Evolutionary conservation across 345 rosid species (phyloP).

Genomic region (Corymbia maculata): DNA sequence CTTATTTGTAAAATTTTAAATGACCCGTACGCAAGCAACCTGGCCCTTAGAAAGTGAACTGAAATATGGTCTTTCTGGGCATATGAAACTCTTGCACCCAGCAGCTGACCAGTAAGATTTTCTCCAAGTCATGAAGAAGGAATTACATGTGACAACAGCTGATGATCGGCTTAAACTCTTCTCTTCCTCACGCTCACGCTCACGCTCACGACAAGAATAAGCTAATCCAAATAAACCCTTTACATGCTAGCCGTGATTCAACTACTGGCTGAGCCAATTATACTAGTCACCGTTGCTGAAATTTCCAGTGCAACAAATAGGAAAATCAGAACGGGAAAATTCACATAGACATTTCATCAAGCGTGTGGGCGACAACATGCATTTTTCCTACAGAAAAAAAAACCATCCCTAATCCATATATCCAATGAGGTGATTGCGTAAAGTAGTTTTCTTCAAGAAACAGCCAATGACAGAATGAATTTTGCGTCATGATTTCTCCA

Average conservation of each 20-base stretch:
- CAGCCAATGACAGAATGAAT: background rate
- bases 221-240: background rate
- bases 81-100: background rate
- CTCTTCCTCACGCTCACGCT: background rate
- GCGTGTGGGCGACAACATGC: background rate
- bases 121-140: background rate
- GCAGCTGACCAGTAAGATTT: background rate
- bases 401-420: no score
- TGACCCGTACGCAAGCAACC: background rate
- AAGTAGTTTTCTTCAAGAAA: background rate
- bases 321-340: background rate
- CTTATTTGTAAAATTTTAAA: no score
- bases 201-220: background rate
- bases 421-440: background rate
- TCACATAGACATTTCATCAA: background rate
- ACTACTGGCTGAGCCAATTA: no score
- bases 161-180: background rate
- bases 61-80: background rate
- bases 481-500: no score
- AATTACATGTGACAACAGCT: background rate
- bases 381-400: no score
- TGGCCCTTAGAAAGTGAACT: no score
- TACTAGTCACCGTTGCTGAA: background rate
- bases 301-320: background rate
- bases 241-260: background rate